phyloP scores from a whole-genome alignment of 1,284 basidiomycete genomes.

The Malassezia sympodialis region DNA sequence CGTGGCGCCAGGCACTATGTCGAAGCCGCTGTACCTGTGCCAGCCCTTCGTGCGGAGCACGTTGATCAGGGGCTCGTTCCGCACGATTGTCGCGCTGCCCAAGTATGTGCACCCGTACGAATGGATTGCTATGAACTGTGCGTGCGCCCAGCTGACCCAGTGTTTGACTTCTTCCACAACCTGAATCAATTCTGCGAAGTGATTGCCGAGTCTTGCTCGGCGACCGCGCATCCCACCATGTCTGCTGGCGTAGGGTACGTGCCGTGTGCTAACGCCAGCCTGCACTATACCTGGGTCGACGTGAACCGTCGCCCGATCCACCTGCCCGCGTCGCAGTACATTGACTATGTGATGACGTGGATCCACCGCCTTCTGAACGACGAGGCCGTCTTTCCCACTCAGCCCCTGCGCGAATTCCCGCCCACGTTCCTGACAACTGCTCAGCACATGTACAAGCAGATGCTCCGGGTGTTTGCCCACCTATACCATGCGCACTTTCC shows the following conservation, averaged over 20 bases:
- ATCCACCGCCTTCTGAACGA: slow-evolving; percentile 86
- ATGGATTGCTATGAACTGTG: slow-evolving; percentile 95
- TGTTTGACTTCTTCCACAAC: slow-evolving; percentile 64
- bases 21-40: slow-evolving; percentile 45
- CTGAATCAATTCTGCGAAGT: slow-evolving; percentile 95
- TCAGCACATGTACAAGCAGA: slow-evolving; percentile 92
- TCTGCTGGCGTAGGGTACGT: slow-evolving; percentile 70
- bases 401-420: slow-evolving; percentile 85
- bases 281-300: slow-evolving; percentile 90
- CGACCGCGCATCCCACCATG: slow-evolving; percentile 83
- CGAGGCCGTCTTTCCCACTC: slow-evolving; percentile 86
- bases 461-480: slow-evolving; percentile 92
- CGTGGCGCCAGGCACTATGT: background rate
- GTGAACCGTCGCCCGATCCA: slow-evolving; percentile 81
- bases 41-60: slow-evolving; percentile 78
- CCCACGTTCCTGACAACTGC: slow-evolving; percentile 79
- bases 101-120: slow-evolving; percentile 61
- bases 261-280: slow-evolving; percentile 52
- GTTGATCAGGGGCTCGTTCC: slow-evolving; percentile 94
- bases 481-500: slow-evolving; percentile 91
- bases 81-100: slow-evolving; percentile 92
- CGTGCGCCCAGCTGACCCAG: slow-evolving; percentile 40
- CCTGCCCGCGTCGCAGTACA: slow-evolving; percentile 88
- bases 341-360: slow-evolving; percentile 99
- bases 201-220: slow-evolving; percentile 85